Conservation (phyloP, 331 rosid species). For the Cydonia oblonga region DNA sequence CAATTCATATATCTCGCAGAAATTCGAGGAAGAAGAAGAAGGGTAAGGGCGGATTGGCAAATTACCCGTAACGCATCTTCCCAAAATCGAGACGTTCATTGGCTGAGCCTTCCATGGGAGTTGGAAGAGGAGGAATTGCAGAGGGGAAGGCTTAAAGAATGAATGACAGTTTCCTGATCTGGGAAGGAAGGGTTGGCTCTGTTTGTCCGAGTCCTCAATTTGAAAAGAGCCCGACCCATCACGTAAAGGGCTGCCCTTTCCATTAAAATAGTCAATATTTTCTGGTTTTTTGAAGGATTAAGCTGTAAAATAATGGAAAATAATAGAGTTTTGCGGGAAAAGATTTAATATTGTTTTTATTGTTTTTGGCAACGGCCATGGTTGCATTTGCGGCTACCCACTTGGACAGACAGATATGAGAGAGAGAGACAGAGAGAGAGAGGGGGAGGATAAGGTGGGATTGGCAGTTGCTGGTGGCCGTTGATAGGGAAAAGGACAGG, state of each 20-base stretch:
- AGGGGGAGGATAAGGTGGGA: constrained; percentile 21
- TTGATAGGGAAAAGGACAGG: constrained; percentile 18
- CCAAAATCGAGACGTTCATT: constrained; percentile 75
- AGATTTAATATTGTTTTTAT: not conserved
- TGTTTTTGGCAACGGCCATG: not conserved
- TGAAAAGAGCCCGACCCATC: not conserved
- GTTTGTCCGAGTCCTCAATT: constrained; percentile 21
- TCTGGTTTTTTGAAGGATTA: not conserved
- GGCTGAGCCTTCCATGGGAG: constrained; percentile 54
- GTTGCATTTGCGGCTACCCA: not conserved
- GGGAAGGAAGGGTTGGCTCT: constrained; percentile 27
- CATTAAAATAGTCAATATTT: not conserved
- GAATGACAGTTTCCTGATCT: constrained; percentile 26
- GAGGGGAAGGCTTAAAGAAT: constrained; percentile 4
- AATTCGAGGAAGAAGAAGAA: not conserved
- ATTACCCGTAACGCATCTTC: constrained; percentile 85
- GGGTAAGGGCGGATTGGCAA: not conserved
- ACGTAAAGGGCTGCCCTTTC: not conserved
- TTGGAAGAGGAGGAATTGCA: constrained; percentile 12
- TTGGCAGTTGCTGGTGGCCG: constrained; percentile 13
- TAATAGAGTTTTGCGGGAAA: not conserved
- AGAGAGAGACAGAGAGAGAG: not conserved
- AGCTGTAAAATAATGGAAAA: not conserved
- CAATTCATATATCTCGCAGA: not conserved
- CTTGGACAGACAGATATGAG: not conserved